These are phyloP conservation scores for Phylloporus sp. DNA, from an alignment of 768 basidiomycete genomes.

Conservation along the genomic window DNA sequence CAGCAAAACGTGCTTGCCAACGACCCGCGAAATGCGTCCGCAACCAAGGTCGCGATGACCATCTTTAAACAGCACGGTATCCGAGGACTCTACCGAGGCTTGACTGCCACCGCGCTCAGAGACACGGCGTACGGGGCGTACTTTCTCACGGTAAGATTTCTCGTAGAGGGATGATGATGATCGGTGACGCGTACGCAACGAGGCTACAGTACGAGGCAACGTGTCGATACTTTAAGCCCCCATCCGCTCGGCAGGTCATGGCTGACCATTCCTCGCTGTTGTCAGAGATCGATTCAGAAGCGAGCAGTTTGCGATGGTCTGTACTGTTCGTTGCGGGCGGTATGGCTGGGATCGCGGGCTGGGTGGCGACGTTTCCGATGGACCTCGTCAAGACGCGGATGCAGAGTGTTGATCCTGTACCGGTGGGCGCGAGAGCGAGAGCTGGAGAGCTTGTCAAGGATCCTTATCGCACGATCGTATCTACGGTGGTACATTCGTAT, in stretches of 20 bases:
- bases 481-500: conserved; percentile 58
- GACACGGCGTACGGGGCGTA: conserved; percentile 86
- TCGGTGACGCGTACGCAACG: conserved; percentile 4
- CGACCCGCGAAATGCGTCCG: conserved; percentile 37
- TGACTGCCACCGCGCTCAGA: conserved; percentile 65
- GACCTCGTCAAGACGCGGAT: conserved; percentile 90
- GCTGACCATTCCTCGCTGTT: conserved; percentile 34
- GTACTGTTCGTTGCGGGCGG: conserved; percentile 70
- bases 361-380: conserved; percentile 79
- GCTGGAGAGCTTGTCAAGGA: conserved; percentile 22
- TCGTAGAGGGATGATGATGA: not conserved
- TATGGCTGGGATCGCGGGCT: conserved; percentile 70
- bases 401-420: conserved; percentile 44
- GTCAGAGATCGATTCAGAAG: conserved; percentile 38
- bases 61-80: conserved; percentile 56
- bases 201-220: conserved; percentile 56
- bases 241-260: conserved; percentile 3
- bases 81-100: conserved; percentile 70
- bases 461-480: conserved; percentile 55
- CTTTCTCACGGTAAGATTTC: conserved; percentile 60
- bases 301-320: conserved; percentile 41
- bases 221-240: conserved; percentile 42
- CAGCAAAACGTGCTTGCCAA: conserved; percentile 53
- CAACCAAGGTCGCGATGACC: conserved; percentile 46
- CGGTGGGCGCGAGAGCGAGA: not conserved